Conservation (phyloP, 1,284 basidiomycete genomes). For the Trichosporon asahii region DNA sequence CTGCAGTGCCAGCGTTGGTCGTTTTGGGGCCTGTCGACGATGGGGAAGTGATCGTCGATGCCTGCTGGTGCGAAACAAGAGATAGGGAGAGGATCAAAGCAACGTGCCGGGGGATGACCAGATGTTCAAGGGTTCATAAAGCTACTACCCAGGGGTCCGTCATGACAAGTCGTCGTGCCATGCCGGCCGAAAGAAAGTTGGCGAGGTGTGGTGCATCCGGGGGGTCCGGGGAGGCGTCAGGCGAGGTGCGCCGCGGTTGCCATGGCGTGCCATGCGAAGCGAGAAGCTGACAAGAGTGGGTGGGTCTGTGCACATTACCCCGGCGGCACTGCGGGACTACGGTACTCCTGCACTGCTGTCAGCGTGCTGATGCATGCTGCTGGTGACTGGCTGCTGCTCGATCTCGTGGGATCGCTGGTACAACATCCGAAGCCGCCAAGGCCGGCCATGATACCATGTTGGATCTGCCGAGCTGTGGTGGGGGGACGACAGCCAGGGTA, state of each 20-base stretch:
- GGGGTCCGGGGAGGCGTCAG: neutral
- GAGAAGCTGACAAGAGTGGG: slow-evolving; percentile 4
- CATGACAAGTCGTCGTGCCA: neutral
- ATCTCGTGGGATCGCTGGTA: neutral
- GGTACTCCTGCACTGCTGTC: neutral
- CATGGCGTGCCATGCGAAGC: neutral
- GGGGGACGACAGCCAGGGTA: neutral
- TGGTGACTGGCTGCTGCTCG: neutral
- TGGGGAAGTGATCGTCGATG: neutral
- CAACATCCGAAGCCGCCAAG: neutral
- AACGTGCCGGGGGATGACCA: neutral
- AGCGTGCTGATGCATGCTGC: neutral
- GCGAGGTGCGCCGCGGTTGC: neutral
- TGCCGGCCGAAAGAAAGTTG: neutral
- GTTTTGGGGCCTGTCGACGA: neutral
- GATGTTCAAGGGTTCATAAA: neutral
- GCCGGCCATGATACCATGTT: neutral
- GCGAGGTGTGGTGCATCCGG: neutral
- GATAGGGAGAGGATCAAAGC: neutral
- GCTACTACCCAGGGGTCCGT: neutral
- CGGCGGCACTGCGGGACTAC: neutral
- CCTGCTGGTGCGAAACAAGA: neutral
- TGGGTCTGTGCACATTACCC: neutral
- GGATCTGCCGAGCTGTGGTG: neutral
- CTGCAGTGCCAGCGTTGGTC: neutral